These are phyloP conservation scores for Aurantiochytrium sp. DNA, from an alignment of 108 stramenopile species.

Conservation along the genomic window DNA sequence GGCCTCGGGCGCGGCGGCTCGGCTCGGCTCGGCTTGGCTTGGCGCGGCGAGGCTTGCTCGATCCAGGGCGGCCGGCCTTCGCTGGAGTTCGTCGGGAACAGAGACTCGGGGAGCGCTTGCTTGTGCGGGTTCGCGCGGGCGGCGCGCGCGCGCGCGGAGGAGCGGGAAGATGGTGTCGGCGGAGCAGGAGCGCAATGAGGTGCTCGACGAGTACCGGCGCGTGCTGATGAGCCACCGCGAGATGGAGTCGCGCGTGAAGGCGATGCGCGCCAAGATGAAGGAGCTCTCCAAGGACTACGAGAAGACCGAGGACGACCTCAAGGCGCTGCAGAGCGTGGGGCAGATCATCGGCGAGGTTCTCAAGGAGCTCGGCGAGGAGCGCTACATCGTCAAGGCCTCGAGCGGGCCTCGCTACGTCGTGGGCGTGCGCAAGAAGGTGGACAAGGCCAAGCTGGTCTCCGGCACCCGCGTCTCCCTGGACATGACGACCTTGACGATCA, in stretches of 20 bases:
- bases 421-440: conserved; percentile 72
- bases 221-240: conserved; percentile 86
- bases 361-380: conserved; percentile 83
- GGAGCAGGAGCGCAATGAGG: conserved; percentile 66
- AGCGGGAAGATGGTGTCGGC: not conserved
- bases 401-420: conserved; percentile 94
- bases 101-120: too few relatives aligned
- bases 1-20: too few relatives aligned
- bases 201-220: conserved; percentile 75
- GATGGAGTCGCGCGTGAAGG: conserved; percentile 78
- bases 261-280: conserved; percentile 73
- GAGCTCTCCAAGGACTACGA: conserved; percentile 77
- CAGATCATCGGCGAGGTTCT: conserved; percentile 96
- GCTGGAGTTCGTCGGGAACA: too few relatives aligned
- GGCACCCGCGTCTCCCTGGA: conserved; percentile 93
- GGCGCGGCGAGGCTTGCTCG: too few relatives aligned
- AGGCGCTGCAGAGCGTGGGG: conserved; percentile 80
- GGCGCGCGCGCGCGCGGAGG: too few relatives aligned
- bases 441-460: conserved; percentile 78
- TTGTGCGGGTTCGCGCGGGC: too few relatives aligned
- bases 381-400: conserved; percentile 95
- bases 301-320: conserved; percentile 91
- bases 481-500: conserved; percentile 99
- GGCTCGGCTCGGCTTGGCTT: too few relatives aligned
- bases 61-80: too few relatives aligned